Conservation (phyloP, 2,329 filamentous ascomycete genomes). For the Xylariaceae sp. region DNA sequence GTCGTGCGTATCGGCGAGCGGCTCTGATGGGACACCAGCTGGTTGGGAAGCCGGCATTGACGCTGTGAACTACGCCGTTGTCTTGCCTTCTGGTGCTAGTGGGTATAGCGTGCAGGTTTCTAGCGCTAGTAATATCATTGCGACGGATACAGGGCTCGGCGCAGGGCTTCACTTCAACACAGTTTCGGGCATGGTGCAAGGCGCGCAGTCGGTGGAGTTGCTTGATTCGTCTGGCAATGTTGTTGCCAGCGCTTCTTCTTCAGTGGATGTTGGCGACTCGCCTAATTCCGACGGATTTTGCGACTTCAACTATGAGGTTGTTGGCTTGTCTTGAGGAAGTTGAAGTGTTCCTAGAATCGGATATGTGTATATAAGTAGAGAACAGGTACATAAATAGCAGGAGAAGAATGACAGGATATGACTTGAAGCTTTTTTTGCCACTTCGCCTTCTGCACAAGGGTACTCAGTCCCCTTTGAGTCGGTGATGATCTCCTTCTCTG, state of each 20-base stretch:
- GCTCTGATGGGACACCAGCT: constrained; percentile 18
- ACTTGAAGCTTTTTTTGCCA: no score
- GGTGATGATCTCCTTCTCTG: no score
- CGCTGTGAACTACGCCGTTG: constrained; percentile 29
- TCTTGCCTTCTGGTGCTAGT: constrained; percentile 15
- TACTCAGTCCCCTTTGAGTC: no score
- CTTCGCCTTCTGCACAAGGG: no score
- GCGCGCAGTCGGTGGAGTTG: constrained; percentile 29
- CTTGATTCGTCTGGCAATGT: constrained; percentile 21
- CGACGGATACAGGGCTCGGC: constrained; percentile 14
- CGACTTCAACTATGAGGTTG: constrained; percentile 31
- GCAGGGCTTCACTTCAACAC: constrained; percentile 26
- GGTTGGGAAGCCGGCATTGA: constrained; percentile 24
- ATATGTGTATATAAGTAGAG: no score
- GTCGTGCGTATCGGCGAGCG: constrained; percentile 15
- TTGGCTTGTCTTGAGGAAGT: no score
- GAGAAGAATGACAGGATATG: no score
- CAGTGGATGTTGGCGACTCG: constrained; percentile 22
- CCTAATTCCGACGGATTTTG: constrained; percentile 26
- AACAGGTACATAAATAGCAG: no score
- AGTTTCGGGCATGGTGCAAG: constrained; percentile 21
- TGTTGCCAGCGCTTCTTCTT: constrained; percentile 18
- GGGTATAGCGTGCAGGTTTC: constrained; percentile 21
- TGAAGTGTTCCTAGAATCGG: no score
- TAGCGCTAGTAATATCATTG: constrained; percentile 24